These are phyloP conservation scores for Pseudoturritis turrita DNA, from an alignment of 345 rosid species.

Conservation along the genomic window DNA sequence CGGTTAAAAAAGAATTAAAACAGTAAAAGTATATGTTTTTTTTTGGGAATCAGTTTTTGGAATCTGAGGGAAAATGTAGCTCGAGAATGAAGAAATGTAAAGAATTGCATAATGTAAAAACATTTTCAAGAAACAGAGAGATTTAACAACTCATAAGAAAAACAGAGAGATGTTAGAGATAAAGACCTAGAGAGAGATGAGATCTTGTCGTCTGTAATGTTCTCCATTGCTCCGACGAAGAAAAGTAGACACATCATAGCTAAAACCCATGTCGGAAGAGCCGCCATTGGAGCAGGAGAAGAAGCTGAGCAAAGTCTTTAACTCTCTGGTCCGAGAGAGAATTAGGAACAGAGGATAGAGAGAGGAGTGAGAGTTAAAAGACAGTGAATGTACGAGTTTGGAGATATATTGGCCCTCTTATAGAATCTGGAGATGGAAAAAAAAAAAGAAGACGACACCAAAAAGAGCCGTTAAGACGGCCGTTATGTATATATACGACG, in stretches of 20 bases:
- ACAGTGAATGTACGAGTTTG: constrained; percentile 28
- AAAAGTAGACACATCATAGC: constrained; percentile 19
- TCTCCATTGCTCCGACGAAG: constrained; percentile 33
- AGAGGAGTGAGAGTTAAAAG: constrained; percentile 13
- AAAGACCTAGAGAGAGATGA: constrained; percentile 26
- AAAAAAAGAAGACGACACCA: constrained; percentile 7
- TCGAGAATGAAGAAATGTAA: neutral
- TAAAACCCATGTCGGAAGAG: constrained; percentile 27
- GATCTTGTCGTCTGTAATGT: constrained; percentile 14
- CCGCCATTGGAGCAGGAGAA: constrained; percentile 25
- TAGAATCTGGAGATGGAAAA: neutral
- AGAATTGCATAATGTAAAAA: neutral
- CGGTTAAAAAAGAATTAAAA: constrained; percentile 12
- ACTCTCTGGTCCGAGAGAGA: constrained; percentile 7
- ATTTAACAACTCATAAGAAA: constrained; percentile 10
- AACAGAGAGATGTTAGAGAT: neutral
- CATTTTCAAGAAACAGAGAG: neutral
- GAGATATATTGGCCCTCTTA: constrained; percentile 26
- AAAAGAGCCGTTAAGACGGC: constrained; percentile 37
- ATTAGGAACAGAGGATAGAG: constrained; percentile 19
- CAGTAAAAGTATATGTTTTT: neutral
- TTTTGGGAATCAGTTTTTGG: neutral
- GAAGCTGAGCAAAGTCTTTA: constrained; percentile 5
- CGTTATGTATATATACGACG: constrained; percentile 29
- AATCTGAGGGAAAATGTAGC: constrained; percentile 3